Base-by-base conservation (phyloP, 345 rosid species). In the Citrus trifoliata region DNA sequence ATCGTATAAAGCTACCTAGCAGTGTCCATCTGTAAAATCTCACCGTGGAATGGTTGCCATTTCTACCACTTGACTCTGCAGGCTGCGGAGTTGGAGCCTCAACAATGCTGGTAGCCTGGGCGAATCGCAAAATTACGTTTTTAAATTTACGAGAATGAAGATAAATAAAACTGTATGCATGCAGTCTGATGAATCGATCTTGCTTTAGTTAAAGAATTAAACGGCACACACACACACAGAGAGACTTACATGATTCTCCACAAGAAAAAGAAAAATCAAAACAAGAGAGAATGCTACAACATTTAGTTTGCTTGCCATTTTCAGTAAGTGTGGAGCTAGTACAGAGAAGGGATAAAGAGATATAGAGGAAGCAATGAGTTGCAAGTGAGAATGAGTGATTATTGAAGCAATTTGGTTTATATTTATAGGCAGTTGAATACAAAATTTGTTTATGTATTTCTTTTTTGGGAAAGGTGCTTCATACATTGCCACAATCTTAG, bases 51-150 rank as follows among this genome's bases (percentile, higher is more conserved):
- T 10, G 75, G 42, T 70, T 79, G 78, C 38, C n/a, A 7, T 33
- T 21, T 27, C 70, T 66, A 24, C 42, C 73, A 1, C 74, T 35
- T 25, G 79, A 75, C 48, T 82, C 81, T n/a, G 18, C 51, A 46
- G 86, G 85, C 46, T 88, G 87, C n/a, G 88, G 88, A 35, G 85
- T 70, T 7, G 88, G 88, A 79, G 88, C 82, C 76, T 81, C 84
- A 2, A 6, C 53, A 28, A 74, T 82, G 18, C 51, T 76, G 4
- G 32, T 30, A 58, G 81, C 88, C 90, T 83, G 76, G 28, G 25
- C 33, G n/a, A 28, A 12, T 40, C n/a, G 21, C 1, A 22, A 32
- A 72, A 19, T 32, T 53, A 10, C 0, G 1, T 5, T 4, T 19
- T 21, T 22, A 33, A 60, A 60, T 24, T 62, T 32, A 67, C 38